Percentiles rank a stretch among this genome's conserved stretches.
Conservation (phyloP, 2,329 filamentous ascomycete species). For the Celoporthe dispersa region DNA sequence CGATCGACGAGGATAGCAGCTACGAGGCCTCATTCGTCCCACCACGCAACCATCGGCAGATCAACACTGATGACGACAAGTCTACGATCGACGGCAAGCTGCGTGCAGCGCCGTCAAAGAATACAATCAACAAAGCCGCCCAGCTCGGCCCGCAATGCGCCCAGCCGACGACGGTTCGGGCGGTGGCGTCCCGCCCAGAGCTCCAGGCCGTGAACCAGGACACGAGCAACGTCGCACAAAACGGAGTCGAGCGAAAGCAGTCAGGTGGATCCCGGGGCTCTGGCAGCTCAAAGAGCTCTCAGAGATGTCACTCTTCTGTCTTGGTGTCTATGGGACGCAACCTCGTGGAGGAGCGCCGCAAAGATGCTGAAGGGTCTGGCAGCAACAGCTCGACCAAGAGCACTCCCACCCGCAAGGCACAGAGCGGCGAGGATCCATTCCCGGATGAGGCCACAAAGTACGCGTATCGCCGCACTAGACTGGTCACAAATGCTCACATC, state of each 20-base stretch:
- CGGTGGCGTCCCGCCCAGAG: constrained; percentile 7
- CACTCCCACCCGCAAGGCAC: constrained; percentile 7
- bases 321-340: constrained; percentile 23
- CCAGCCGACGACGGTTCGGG: constrained; percentile 1
- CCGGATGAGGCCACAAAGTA: constrained; percentile 15
- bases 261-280: neutral
- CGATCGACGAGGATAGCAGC: constrained; percentile 18
- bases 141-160: neutral
- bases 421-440: constrained; percentile 15
- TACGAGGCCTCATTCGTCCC: constrained; percentile 15
- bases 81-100: neutral
- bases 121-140: neutral
- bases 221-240: neutral
- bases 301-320: constrained; percentile 13
- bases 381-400: neutral
- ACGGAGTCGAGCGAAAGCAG: neutral
- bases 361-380: neutral
- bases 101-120: neutral
- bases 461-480: constrained; percentile 13
- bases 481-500: constrained; percentile 15
- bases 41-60: neutral
- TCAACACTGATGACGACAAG: constrained; percentile 13
- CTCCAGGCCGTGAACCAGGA: neutral
- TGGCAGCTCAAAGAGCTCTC: constrained; percentile 12
- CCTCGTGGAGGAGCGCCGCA: constrained; percentile 12